These are phyloP conservation scores for Kodamaea neixiangensis DNA, from an alignment of 805 yeast genomes.

Conservation along the genomic window DNA sequence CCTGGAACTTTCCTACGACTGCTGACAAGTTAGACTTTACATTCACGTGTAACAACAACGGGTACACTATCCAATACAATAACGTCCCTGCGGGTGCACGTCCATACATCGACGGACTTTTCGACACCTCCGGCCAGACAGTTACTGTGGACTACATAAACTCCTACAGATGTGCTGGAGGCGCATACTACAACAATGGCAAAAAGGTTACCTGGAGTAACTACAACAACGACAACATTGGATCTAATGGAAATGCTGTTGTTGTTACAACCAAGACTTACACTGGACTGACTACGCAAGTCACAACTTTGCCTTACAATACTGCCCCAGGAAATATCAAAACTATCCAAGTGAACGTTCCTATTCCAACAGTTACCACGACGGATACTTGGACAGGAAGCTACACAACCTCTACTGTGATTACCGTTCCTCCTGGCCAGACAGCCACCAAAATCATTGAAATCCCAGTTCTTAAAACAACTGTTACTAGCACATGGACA, in stretches of 20 bases:
- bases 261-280: slow-evolving; percentile 16
- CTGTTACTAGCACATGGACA: slow-evolving; percentile 3
- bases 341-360: slow-evolving; percentile 14
- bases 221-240: slow-evolving; percentile 8
- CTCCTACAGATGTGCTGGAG: slow-evolving; percentile 15
- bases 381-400: slow-evolving; percentile 20
- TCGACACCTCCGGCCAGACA: slow-evolving; percentile 7
- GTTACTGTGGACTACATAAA: slow-evolving; percentile 11
- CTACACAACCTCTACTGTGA: slow-evolving; percentile 16
- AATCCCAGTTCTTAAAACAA: slow-evolving; percentile 11
- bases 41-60: slow-evolving; percentile 16
- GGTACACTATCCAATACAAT: slow-evolving; percentile 12
- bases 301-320: slow-evolving; percentile 11
- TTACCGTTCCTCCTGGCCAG: slow-evolving; percentile 10
- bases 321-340: slow-evolving; percentile 15
- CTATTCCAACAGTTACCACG: slow-evolving; percentile 17
- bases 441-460: slow-evolving; percentile 14
- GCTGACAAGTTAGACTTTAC: slow-evolving; percentile 9
- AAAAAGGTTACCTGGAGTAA: slow-evolving; percentile 4
- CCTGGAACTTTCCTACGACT: slow-evolving; percentile 20
- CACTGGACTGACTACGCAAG: slow-evolving; percentile 13
- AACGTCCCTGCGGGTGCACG: slow-evolving; percentile 32
- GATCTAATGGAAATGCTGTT: slow-evolving; percentile 12
- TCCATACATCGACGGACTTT: slow-evolving; percentile 20
- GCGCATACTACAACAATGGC: not conserved